Base-by-base conservation (phyloP, 495 filamentous ascomycete species). In the Podospora bellae-mahoneyi region DNA sequence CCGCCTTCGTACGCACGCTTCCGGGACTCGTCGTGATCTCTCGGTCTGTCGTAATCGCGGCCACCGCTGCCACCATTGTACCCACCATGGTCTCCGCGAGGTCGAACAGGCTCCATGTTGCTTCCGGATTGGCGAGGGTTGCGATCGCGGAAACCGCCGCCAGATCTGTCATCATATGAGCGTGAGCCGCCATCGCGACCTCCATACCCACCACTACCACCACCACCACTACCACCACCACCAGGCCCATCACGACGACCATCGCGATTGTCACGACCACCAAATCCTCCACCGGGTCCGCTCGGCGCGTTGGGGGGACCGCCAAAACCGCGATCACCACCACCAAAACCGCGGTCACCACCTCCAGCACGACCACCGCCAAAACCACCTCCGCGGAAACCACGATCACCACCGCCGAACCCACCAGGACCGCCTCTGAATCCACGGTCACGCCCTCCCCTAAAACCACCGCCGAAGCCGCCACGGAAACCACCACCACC, bases 71-170 rank as follows among this genome's bases (percentile, higher is more conserved):
- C 83, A 72, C 81, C 81, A 78, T 68, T 84, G 32, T 63, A 63
- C 61, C 61, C 61, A 63, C 61, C 61, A 48, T 44, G 32, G 19
- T 63, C 61, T 39, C 61, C 81, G 73, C 87, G 75, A 54, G 85
- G 84, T 68, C 86, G 83, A 71, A 91, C 83, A 56, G 89, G 89
- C 77, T 91, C 89, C 77, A 84, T 85, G 79, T 91, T 91, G 76
- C 87, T 88, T 64, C 88, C 88, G 68, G 85, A 86, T 55, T 85
- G 84, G 59, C 83, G 77, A 30, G 73, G 75, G 72, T 84, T 83
- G 69, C 87, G 83, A 71, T 88, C 79, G 68, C 86, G 80, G 72
- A 84, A 84, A 70, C 88, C 85, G 18, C 88, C 88, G 72, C 87
- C 84, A 69, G 78, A 77, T 77, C 80, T 83, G 74, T 87, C 85